Base-by-base conservation (phyloP, 805 yeast species). In the Candida odintsovae region DNA sequence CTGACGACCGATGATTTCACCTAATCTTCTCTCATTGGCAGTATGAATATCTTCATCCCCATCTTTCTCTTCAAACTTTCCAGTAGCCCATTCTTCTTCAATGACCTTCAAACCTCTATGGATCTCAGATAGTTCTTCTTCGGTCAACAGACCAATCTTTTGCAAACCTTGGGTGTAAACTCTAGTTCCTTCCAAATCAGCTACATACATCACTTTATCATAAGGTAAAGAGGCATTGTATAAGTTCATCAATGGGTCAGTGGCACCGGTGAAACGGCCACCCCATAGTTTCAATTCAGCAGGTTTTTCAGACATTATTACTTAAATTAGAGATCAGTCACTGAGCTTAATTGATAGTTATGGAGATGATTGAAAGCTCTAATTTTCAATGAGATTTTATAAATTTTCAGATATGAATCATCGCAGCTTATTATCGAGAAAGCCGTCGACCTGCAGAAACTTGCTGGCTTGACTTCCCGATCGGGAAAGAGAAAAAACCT, bases 41-140 rank as follows among this genome's bases (percentile, higher is more conserved):
- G 99, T 94, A 66, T 94, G 99, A 53, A 94, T 94, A 62, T 94
- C 99, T 68, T 94, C 99, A 67, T 94, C 99, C 35, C 95, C 95
- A 12, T 83, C 77, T 62, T 86, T 83, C 62, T 83, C 95, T 12
- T 70, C 83, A 63, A 89, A 89, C 22, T 63, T 67, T 37, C 75
- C 80, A 9, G 61, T 53, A n/a, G 72, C 76, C 99, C 99, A 94
- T 68, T 94, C 99, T 43, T 69, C 69, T 57, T 78, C 75, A 54
- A 94, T 85, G 38, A 68, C 64, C 41, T 72, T 81, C 48, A 94
- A 72, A 2, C 99, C 99, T 41, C 79, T 68, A 67, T 92, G 97
- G 56, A 94, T 90, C 62, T 86, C 86, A 2, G 60, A 46, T 51
- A 92, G 71, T 69, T 94, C 99, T 11, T 82, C 82, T 23, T 68